Conservation (phyloP, 225 moss, liverwort and hornwort genomes). For the Sphagnum contortum region DNA sequence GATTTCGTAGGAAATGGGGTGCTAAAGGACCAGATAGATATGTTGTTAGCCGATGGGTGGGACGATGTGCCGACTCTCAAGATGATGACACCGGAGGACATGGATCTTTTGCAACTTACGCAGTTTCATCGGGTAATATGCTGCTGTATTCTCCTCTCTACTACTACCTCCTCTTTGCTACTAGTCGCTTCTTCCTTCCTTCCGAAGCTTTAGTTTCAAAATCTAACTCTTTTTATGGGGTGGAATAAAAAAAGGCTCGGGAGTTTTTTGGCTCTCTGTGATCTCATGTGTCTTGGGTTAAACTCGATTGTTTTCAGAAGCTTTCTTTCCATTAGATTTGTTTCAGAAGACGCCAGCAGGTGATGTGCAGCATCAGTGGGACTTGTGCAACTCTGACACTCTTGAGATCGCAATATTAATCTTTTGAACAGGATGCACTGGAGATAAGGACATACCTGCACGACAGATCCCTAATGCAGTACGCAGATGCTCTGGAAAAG, state of each 20-base stretch:
- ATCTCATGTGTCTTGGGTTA: neutral
- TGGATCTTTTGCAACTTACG: slow-evolving; percentile 74
- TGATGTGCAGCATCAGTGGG: too few relatives aligned
- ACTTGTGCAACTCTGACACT: too few relatives aligned
- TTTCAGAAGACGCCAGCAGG: too few relatives aligned
- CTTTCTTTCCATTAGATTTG: too few relatives aligned
- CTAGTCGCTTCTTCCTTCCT: neutral
- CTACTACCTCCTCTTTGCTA: too few relatives aligned
- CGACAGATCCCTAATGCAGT: slow-evolving; percentile 71
- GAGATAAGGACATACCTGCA: slow-evolving; percentile 77
- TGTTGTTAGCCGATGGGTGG: slow-evolving; percentile 68
- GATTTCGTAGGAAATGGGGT: slow-evolving; percentile 88
- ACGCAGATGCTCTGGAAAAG: slow-evolving; percentile 67
- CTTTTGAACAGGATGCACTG: slow-evolving; percentile 55
- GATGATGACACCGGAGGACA: slow-evolving; percentile 73
- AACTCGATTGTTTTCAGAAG: too few relatives aligned
- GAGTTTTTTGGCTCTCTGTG: neutral
- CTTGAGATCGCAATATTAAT: too few relatives aligned
- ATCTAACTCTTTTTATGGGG: neutral
- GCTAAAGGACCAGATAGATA: slow-evolving; percentile 43
- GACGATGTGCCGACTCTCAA: slow-evolving; percentile 97
- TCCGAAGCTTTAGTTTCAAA: neutral
- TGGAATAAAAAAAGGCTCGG: neutral
- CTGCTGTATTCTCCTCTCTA: too few relatives aligned
- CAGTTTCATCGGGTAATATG: slow-evolving; percentile 52